A percentile compares a stretch with the other conserved stretches of the same genome.
phyloP scores from a whole-genome alignment of 2,329 filamentous ascomycete species.

The Beauveria rudraprayagi region DNA sequence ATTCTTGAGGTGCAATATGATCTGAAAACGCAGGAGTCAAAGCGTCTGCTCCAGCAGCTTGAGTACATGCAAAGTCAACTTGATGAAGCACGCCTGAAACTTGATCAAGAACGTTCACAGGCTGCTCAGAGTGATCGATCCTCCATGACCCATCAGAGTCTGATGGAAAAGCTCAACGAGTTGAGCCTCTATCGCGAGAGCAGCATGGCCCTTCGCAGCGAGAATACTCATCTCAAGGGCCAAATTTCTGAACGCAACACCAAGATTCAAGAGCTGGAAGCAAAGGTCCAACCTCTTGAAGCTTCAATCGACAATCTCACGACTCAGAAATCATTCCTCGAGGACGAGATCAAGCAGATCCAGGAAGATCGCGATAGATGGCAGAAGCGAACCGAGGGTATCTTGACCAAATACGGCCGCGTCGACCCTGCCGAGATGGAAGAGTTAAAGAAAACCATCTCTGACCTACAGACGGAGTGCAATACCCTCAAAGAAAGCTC shows the following conservation, averaged over 20 bases:
- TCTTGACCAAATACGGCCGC: conserved; percentile 90
- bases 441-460: conserved; percentile 71
- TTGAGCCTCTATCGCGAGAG: conserved; percentile 94
- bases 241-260: conserved; percentile 67
- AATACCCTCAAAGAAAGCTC: conserved; percentile 45
- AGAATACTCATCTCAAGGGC: conserved; percentile 70
- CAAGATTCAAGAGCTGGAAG: conserved; percentile 66
- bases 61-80: conserved; percentile 81
- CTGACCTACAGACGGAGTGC: conserved; percentile 56
- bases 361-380: conserved; percentile 89
- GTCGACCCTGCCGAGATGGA: conserved; percentile 92
- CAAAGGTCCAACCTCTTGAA: conserved; percentile 74
- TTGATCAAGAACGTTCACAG: conserved; percentile 78
- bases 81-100: conserved; percentile 79
- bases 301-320: conserved; percentile 74
- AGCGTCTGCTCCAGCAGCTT: conserved; percentile 82
- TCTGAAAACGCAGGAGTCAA: conserved; percentile 77
- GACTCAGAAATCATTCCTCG: conserved; percentile 69
- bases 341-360: conserved; percentile 81
- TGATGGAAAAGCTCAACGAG: conserved; percentile 92
- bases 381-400: conserved; percentile 93
- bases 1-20: conserved; percentile 96
- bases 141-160: conserved; percentile 73
- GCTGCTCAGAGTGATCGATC: conserved; percentile 66
- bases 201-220: conserved; percentile 81